A percentile compares a stretch with the other conserved stretches of the same genome.
These are phyloP conservation scores for Metschnikowia baotianmanensis DNA, from an alignment of 805 yeast genomes.

Conservation along the genomic window DNA sequence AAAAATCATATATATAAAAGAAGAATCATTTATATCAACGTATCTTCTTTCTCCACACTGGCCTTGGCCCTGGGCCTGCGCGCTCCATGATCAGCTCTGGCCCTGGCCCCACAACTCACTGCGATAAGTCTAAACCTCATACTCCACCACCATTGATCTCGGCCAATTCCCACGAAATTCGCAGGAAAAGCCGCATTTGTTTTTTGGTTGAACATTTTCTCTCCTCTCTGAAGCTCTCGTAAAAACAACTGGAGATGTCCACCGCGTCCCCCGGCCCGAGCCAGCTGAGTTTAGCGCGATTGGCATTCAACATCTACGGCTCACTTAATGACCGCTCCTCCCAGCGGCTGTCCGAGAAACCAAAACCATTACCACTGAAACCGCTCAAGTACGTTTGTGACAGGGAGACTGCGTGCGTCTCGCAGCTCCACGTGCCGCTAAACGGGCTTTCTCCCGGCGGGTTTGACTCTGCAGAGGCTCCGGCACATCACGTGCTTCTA, in stretches of 20 bases:
- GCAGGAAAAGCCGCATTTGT: neutral
- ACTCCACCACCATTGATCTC: too few relatives aligned
- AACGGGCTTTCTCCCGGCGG: too few relatives aligned
- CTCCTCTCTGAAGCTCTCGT: too few relatives aligned
- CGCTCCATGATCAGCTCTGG: too few relatives aligned
- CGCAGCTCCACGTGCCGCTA: constrained; percentile 28
- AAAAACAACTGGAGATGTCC: too few relatives aligned
- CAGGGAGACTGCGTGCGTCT: constrained; percentile 24
- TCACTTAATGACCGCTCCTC: constrained; percentile 23
- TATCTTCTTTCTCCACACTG: too few relatives aligned
- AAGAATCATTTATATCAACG: too few relatives aligned
- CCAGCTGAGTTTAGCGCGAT: constrained; percentile 42
- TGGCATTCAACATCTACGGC: constrained; percentile 62
- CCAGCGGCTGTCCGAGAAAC: constrained; percentile 13
- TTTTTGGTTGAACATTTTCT: neutral
- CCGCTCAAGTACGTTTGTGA: constrained; percentile 22
- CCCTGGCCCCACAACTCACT: too few relatives aligned
- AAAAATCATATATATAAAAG: too few relatives aligned
- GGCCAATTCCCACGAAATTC: neutral
- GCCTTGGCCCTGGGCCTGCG: too few relatives aligned
- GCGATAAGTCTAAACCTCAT: too few relatives aligned
- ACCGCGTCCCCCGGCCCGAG: constrained; percentile 4
- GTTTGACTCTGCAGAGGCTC: constrained; percentile 17
- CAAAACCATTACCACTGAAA: constrained; percentile 9
- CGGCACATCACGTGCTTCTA: constrained; percentile 33